Percentiles rank a stretch among this genome's conserved stretches.
Evolutionary conservation across 441 rosid species (phyloP).

Genomic region (Biscutella laevigata): DNA sequence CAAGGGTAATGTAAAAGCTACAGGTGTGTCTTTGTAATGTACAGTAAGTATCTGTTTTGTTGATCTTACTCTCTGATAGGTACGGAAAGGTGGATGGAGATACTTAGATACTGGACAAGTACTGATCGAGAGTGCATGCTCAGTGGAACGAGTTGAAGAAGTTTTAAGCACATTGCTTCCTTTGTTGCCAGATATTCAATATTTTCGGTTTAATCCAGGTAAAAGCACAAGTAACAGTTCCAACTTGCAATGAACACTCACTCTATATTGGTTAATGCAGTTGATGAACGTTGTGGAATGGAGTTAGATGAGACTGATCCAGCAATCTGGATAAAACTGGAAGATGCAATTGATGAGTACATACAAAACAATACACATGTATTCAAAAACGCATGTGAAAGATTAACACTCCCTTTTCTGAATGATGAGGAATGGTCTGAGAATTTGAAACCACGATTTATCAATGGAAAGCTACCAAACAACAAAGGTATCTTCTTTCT

Average conservation of each 20-base stretch:
- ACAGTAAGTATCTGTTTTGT: conserved; percentile 2
- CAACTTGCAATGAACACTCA: conserved; percentile 1
- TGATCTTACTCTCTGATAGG: conserved; percentile 34
- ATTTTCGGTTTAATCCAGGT: conserved; percentile 95
- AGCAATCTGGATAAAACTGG: conserved; percentile 80
- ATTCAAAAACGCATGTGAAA: conserved; percentile 60
- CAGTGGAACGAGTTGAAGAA: conserved; percentile 95
- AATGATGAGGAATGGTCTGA: conserved; percentile 66
- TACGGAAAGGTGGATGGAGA: conserved; percentile 96
- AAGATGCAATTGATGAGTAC: conserved; percentile 76
- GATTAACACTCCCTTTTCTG: conserved; percentile 65
- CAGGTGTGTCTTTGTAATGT: not conserved
- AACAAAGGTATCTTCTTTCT: conserved; percentile 41
- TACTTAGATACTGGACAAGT: conserved; percentile 97
- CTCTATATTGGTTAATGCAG: conserved; percentile 33
- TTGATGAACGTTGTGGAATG: conserved; percentile 95
- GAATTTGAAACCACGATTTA: conserved; percentile 37
- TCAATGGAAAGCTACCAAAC: conserved; percentile 35
- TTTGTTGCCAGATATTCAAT: conserved; percentile 85
- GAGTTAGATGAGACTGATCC: conserved; percentile 99
- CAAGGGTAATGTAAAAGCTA: conserved; percentile 52
- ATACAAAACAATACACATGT: conserved; percentile 57
- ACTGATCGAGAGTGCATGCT: conserved; percentile 95
- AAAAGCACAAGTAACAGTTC: no score
- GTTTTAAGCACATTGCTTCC: conserved; percentile 88